Base-by-base conservation (phyloP, 805 yeast genomes). In the Candida ortonii region DNA sequence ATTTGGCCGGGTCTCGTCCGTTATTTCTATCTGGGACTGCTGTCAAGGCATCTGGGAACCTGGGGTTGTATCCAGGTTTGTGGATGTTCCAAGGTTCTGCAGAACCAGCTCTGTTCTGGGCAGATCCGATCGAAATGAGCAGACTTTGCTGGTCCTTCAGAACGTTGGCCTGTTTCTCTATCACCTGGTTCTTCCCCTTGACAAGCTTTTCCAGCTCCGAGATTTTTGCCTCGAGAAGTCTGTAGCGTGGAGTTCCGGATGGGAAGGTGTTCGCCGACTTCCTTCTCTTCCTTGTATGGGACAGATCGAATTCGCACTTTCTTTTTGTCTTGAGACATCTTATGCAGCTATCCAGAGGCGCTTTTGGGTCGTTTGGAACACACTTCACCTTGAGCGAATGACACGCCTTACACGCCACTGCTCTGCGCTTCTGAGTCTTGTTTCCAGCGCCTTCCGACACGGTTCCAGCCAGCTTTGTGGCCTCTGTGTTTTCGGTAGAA, bases 351-450 rank as follows among this genome's bases (percentile, higher is more conserved):
- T 82, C 78, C 2, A 67, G 57, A 7, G 79, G 78, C 38, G 80
- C 73, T 19, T 65, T 50, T 25, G 67, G 57, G 51, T 80, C 80
- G 1, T 80, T 66, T 0, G 95, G 93, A 6, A 82, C 76, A 59
- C 97, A 88, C 47, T 82, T 78, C 21, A 88, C 96, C 53, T 88
- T 88, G 32, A 86, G 68, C 0, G 84, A 57, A 50, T 90, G 95
- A 53, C 97, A 88, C n/a, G 76, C 65, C 44, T 72, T 76, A 55
- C 85, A 79, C 2, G 84, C 84, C 10, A 74, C 77, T 0, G 80
- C 59, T 30, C 78, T 49, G 36, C 78, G 52, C 28, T 51, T 51
- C 16, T 30, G 16, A 10, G 31, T 43, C 8, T 31, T 18, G 6
- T 24, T 23, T 5, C 22, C 33, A 16, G 13, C 15, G 17, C 14